These are phyloP conservation scores for Wallemia mellicola DNA, from an alignment of 1,284 basidiomycete genomes.

Conservation along the genomic window DNA sequence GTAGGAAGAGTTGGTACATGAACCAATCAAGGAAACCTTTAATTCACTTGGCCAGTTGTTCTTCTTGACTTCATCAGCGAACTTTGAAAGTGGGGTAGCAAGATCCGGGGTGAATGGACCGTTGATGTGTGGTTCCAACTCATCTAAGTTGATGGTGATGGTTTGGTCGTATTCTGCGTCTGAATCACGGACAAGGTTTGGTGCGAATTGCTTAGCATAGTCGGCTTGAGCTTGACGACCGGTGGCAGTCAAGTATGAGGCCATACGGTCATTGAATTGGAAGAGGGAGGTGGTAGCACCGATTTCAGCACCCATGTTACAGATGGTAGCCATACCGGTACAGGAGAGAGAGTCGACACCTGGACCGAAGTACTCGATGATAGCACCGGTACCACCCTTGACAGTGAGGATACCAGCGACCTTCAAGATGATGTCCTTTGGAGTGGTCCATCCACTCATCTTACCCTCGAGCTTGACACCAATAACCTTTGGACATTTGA, in stretches of 20 bases:
- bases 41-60: constrained; percentile 92
- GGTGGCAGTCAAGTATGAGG: constrained; percentile 45
- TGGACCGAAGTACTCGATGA: constrained; percentile 76
- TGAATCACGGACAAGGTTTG: constrained; percentile 74
- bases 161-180: constrained; percentile 76
- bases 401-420: constrained; percentile 90
- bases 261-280: constrained; percentile 94
- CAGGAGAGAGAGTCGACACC: constrained; percentile 88
- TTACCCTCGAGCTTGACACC: constrained; percentile 91
- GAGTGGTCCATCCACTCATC: constrained; percentile 86
- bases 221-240: constrained; percentile 62
- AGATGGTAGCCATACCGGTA: constrained; percentile 89
- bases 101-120: constrained; percentile 93
- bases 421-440: constrained; percentile 93
- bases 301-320: constrained; percentile 99
- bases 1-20: constrained; percentile 99
- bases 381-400: constrained; percentile 90
- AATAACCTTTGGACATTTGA: constrained; percentile 96
- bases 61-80: constrained; percentile 68
- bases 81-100: constrained; percentile 85
- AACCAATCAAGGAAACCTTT: constrained; percentile 90
- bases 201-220: constrained; percentile 65
- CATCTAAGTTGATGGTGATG: constrained; percentile 80
- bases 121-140: constrained; percentile 97
- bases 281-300: constrained; percentile 95